Conservation (phyloP, 2,329 filamentous ascomycete species). For the Diatrype stigma region DNA sequence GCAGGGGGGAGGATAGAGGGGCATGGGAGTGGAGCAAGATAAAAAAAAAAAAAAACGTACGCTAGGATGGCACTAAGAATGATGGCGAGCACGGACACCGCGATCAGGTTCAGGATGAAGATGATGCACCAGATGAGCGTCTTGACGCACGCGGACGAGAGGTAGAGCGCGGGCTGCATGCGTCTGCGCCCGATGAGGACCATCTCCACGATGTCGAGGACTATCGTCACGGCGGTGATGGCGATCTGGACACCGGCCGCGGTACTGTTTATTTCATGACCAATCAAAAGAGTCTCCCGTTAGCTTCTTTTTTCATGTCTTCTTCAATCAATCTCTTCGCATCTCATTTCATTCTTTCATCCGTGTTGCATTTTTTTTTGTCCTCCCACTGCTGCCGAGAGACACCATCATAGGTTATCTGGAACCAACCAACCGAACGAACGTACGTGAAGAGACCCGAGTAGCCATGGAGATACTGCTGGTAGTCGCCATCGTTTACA, state of each 20-base stretch:
- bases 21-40: background rate
- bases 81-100: slow-evolving; percentile 7
- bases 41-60: too few relatives aligned
- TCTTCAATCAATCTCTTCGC: too few relatives aligned
- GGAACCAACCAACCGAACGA: too few relatives aligned
- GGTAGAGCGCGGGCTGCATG: slow-evolving; percentile 20
- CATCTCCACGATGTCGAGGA: slow-evolving; percentile 21
- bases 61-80: slow-evolving; percentile 10
- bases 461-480: slow-evolving; percentile 2
- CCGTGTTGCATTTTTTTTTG: too few relatives aligned
- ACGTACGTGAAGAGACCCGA: slow-evolving; percentile 11
- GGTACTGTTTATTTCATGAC: slow-evolving; percentile 6
- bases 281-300: slow-evolving; percentile 2
- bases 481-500: background rate
- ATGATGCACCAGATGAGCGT: slow-evolving; percentile 16
- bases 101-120: slow-evolving; percentile 13
- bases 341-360: too few relatives aligned
- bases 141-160: slow-evolving; percentile 19
- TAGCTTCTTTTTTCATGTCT: slow-evolving; percentile 1
- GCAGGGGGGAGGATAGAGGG: slow-evolving; percentile 1
- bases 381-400: too few relatives aligned
- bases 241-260: slow-evolving; percentile 17
- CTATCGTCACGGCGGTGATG: slow-evolving; percentile 14
- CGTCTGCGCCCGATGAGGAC: slow-evolving; percentile 15
- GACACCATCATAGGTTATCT: too few relatives aligned